Evolutionary conservation across 768 basidiomycete species (phyloP), one percentile per base, ranked within the genome.

Genomic region (Mycena galopus): DNA sequence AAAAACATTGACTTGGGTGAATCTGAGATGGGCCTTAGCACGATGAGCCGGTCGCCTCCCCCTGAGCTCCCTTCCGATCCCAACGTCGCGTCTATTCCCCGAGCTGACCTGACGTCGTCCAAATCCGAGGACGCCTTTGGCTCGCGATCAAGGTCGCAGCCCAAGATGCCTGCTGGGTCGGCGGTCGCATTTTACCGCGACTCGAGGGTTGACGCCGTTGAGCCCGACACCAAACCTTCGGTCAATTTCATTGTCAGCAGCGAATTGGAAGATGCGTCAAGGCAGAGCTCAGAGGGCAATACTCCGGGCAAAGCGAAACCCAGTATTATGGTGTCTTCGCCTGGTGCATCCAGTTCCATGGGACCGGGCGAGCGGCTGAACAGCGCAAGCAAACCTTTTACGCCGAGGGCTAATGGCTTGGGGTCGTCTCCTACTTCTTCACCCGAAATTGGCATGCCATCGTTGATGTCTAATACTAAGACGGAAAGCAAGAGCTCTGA

Each of bases 161-260:
- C 90, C 6, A 94, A 91, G 79, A 89, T 93, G 87, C 92, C 93
- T 59, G 88, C 83, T 63, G 93, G 93, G 25, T 90, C 92, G 56
- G 88, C 86, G 50, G 91, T 94, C 65, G 93, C 91, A 39, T 93
- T 93, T 81, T 91, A 91, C 79, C 91, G 92, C 44, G 88, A 90
- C 78, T 89, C 89, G 9, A 86, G 86, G 35, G 86, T 90, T 42
- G 88, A 90, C 66, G 79, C 81, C 19, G 84, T 87, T 35, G 85
- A 84, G 67, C 82, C 82, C 42, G 88, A 90, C 75, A 75, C 85
- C 5, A 87, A 86, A 65, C 78, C 85, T 19, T 73, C 85, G 12
- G 92, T 95, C 68, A 91, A 88, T 73, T 96, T 96, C 82, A 93
- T 91, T 57, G 93, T 96, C 55, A 88, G 84, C 66, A 95, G 94